Evolutionary conservation across 2,329 filamentous ascomycete genomes (phyloP), one percentile per base, ranked within the genome.

Genomic region (Polychaeton citri): DNA sequence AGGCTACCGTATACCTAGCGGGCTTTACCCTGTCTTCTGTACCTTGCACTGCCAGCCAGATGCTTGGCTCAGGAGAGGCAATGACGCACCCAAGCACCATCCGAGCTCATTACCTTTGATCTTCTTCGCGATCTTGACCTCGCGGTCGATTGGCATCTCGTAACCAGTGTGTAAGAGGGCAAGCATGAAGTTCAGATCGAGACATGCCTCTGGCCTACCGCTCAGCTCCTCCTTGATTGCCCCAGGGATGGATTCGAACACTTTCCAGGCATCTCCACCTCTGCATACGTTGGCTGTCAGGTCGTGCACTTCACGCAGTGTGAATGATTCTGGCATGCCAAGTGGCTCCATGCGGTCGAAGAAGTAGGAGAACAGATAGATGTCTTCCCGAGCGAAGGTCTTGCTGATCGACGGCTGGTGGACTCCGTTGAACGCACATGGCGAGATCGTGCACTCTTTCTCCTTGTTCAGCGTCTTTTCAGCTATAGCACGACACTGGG

Each of bases 121-220:
- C 72, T 95, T 94, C 81, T 98, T 98, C 41, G 88, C 90, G 55
- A 95, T 93, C 70, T 83, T 88, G 46, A 98, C 86, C 62, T 98
- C 90, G 26, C 92, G 74, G 48, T 94, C 84, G 50, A 96, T 79
- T 3, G 88, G 88, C 85, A 98, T 95, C 48, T 96, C 90, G 53
- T 98, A 98, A 3, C 90, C 90, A 5, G 85, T 93, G 61, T 96
- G 87, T 37, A 96, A 66, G 38, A 98, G 68, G 18, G 83, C 83
- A 50, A 93, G 65, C 85, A 95, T 95, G 56, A 96, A 98, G 66
- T 84, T 98, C 50, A 98, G 66, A 61, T 98, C 90, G 51, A 98
- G 65, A 63, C 90, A 98, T 61, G 81, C 83, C 62, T 98, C 87
- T 2, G 90, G 86, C 39, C 88, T 74, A 42, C 74, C 86, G 36